A percentile compares a stretch with the other conserved stretches of the same genome.
Conservation (phyloP, 2,329 filamentous ascomycete genomes). For the Xylariaceae sp. region DNA sequence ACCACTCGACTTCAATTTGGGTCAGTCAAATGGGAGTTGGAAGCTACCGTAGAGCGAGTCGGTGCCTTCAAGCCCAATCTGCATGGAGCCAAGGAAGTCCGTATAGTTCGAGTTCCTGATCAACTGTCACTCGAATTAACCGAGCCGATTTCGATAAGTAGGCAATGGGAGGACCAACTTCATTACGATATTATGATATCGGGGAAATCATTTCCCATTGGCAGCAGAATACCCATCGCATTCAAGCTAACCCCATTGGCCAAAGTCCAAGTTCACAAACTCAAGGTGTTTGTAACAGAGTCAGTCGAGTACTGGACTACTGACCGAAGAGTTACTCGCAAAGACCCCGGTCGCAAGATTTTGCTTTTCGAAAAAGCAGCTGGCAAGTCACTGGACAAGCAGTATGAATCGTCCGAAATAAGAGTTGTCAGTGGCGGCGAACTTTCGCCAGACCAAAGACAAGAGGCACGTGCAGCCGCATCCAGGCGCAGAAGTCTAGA, state of each 20-base stretch:
- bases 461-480: constrained; percentile 48
- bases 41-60: constrained; percentile 79
- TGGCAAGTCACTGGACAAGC: constrained; percentile 69
- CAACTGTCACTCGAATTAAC: constrained; percentile 87
- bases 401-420: constrained; percentile 73
- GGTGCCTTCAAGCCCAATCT: constrained; percentile 89
- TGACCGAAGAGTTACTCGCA: constrained; percentile 78
- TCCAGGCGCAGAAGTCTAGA: constrained; percentile 53
- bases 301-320: constrained; percentile 88
- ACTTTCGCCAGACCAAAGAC: constrained; percentile 51
- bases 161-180: constrained; percentile 92
- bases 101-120: constrained; percentile 79
- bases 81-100: constrained; percentile 76
- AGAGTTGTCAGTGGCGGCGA: constrained; percentile 78
- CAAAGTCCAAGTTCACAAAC: constrained; percentile 88
- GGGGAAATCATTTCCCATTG: constrained; percentile 89
- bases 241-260: constrained; percentile 91
- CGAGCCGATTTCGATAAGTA: constrained; percentile 89
- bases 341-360: constrained; percentile 81
- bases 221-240: constrained; percentile 83
- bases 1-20: constrained; percentile 85
- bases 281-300: constrained; percentile 89
- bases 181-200: constrained; percentile 97
- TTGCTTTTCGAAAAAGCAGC: constrained; percentile 85
- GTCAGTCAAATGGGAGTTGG: constrained; percentile 82